A percentile compares a stretch with the other conserved stretches of the same genome.
phyloP scores from a whole-genome alignment of 169 alveolate species.

The Eimeria sp. region DNA sequence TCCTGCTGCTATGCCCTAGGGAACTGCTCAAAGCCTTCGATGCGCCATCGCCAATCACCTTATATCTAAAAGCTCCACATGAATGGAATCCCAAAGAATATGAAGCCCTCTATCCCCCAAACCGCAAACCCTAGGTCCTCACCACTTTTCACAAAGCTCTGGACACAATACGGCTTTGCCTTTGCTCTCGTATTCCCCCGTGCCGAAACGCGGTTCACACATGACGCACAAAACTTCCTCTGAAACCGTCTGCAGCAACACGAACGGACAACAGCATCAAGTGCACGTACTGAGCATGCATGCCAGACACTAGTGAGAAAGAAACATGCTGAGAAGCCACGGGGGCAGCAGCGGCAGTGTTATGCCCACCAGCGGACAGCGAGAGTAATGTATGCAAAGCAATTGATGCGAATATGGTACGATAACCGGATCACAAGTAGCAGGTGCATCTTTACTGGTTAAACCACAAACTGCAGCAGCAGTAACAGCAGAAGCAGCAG shows the following conservation, averaged over 20 bases:
- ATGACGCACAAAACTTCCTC: slow-evolving; percentile 61
- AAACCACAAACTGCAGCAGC: neutral
- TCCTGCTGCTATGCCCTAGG: no score
- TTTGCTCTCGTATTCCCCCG: slow-evolving; percentile 57
- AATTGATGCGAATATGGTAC: neutral
- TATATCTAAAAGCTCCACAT: neutral
- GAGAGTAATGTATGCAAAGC: neutral
- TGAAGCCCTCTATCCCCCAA: neutral
- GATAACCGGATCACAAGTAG: neutral
- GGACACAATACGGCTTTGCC: slow-evolving; percentile 65
- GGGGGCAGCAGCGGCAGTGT: neutral
- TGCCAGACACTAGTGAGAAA: neutral
- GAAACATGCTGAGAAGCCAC: neutral
- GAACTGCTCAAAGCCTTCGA: neutral
- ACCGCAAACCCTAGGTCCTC: neutral
- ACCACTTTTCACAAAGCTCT: slow-evolving; percentile 65
- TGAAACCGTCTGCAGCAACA: slow-evolving; percentile 71
- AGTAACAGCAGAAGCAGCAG: no score
- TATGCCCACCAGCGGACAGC: neutral
- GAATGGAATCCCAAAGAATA: neutral
- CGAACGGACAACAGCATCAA: neutral
- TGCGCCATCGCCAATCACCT: neutral
- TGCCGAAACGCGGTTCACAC: slow-evolving; percentile 67
- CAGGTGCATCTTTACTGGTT: neutral
- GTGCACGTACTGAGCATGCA: neutral